These are phyloP conservation scores for Rhizopogon sp. DNA, from an alignment of 768 basidiomycete species.

Conservation along the genomic window DNA sequence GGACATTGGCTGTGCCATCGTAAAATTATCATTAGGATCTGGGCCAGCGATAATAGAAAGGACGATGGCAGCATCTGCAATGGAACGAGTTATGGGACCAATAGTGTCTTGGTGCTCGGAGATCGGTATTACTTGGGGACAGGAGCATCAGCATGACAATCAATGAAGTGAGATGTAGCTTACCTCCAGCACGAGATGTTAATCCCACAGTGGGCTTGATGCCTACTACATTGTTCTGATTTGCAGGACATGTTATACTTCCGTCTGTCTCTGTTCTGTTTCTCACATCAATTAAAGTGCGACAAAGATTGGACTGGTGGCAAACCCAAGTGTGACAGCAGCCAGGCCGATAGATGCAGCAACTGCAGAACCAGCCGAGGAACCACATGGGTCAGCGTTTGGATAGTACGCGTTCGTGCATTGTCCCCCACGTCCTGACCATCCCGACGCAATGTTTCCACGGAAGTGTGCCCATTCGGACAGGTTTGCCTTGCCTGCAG, in stretches of 20 bases:
- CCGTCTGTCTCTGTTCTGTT: constrained; percentile 44
- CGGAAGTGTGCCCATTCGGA: constrained; percentile 51
- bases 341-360: constrained; percentile 47
- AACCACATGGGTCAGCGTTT: constrained; percentile 50
- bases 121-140: constrained; percentile 45
- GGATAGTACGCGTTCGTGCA: constrained; percentile 45
- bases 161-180: background rate
- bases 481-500: constrained; percentile 48
- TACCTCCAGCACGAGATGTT: constrained; percentile 58
- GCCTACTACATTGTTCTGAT: constrained; percentile 50
- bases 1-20: constrained; percentile 42
- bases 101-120: constrained; percentile 55
- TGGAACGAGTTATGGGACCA: constrained; percentile 49
- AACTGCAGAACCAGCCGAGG: constrained; percentile 56
- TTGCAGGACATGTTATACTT: constrained; percentile 49
- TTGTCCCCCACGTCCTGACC: constrained; percentile 56
- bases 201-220: constrained; percentile 59
- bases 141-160: background rate
- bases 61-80: constrained; percentile 52
- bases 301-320: background rate
- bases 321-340: constrained; percentile 38
- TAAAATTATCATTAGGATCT: constrained; percentile 52
- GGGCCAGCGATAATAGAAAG: constrained; percentile 51
- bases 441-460: constrained; percentile 42
- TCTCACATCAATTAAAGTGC: background rate